Evolutionary conservation across 352 stramenopile species (phyloP).

Genomic region (Pythium phragmitis): DNA sequence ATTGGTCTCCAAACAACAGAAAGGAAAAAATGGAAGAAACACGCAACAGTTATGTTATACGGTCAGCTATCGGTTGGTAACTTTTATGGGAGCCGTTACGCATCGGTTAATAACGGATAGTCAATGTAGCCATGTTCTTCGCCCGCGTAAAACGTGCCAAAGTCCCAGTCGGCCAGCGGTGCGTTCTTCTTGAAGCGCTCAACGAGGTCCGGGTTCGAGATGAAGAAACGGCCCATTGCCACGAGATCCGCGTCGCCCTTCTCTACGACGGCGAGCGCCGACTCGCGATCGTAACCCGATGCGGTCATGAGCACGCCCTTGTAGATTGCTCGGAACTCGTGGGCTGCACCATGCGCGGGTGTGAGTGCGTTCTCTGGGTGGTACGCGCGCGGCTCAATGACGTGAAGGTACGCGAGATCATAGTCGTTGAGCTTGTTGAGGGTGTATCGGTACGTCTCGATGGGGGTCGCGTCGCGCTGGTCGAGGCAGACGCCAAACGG

Average conservation of each 20-base stretch:
- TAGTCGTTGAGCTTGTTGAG: slow-evolving; percentile 54
- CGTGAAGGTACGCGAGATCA: slow-evolving; percentile 58
- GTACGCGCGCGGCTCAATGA: slow-evolving; percentile 62
- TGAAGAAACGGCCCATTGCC: slow-evolving; percentile 37
- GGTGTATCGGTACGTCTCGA: slow-evolving; percentile 52
- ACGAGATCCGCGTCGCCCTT: slow-evolving; percentile 30
- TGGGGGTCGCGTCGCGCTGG: slow-evolving; percentile 44
- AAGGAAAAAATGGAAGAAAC: slow-evolving; percentile 3
- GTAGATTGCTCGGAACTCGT: slow-evolving; percentile 37
- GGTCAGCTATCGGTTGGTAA: background rate
- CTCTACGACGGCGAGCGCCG: slow-evolving; percentile 22
- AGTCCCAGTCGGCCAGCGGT: slow-evolving; percentile 38
- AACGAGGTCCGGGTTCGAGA: slow-evolving; percentile 44
- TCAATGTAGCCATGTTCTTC: slow-evolving; percentile 53
- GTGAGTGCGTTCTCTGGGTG: slow-evolving; percentile 40
- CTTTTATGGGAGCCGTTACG: no score
- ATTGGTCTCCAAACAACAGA: background rate
- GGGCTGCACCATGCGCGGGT: slow-evolving; percentile 40
- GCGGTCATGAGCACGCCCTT: slow-evolving; percentile 42
- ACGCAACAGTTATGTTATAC: background rate
- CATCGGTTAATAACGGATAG: slow-evolving; percentile 35
- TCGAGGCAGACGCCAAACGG: slow-evolving; percentile 33
- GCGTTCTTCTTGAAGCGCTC: slow-evolving; percentile 29
- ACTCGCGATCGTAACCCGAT: slow-evolving; percentile 32
- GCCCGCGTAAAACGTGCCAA: slow-evolving; percentile 44